Percentiles rank a stretch among this genome's conserved stretches.
Evolutionary conservation across 225 moss, liverwort and hornwort genomes (phyloP).

Genomic region (Sphagnum tenellum): DNA sequence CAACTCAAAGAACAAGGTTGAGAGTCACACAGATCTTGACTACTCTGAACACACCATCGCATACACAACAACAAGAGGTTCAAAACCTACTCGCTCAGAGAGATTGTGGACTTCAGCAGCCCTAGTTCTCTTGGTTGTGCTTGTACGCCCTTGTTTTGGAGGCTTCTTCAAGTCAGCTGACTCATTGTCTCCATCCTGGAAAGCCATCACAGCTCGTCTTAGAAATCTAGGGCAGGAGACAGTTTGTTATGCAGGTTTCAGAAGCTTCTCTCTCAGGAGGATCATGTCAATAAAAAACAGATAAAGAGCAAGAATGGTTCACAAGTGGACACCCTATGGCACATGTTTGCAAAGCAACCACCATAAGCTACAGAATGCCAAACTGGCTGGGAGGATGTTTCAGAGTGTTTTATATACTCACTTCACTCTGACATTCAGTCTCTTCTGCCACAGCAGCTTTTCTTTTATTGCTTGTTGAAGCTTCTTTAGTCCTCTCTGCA

Average conservation of each 20-base stretch:
- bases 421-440: slow-evolving; percentile 78
- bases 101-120: slow-evolving; percentile 98
- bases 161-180: slow-evolving; percentile 67
- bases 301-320: too few species aligned
- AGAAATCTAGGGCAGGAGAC: too few species aligned
- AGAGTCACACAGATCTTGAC: too few species aligned
- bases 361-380: too few species aligned
- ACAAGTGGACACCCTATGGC: neutral
- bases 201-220: neutral
- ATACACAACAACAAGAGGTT: neutral
- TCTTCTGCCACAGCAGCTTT: slow-evolving; percentile 68
- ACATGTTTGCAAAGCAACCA: too few species aligned
- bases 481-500: slow-evolving; percentile 50
- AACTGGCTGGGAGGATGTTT: too few species aligned
- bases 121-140: slow-evolving; percentile 74
- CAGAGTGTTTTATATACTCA: slow-evolving; percentile 15
- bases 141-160: slow-evolving; percentile 31
- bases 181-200: slow-evolving; percentile 85
- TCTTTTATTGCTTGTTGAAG: slow-evolving; percentile 33
- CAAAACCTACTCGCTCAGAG: slow-evolving; percentile 77
- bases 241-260: neutral
- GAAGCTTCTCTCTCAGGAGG: neutral
- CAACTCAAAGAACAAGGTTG: too few species aligned
- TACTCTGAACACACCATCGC: too few species aligned
- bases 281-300: too few species aligned